Conservation (phyloP, 2,329 filamentous ascomycete species). For the Exophiala mesophila region DNA sequence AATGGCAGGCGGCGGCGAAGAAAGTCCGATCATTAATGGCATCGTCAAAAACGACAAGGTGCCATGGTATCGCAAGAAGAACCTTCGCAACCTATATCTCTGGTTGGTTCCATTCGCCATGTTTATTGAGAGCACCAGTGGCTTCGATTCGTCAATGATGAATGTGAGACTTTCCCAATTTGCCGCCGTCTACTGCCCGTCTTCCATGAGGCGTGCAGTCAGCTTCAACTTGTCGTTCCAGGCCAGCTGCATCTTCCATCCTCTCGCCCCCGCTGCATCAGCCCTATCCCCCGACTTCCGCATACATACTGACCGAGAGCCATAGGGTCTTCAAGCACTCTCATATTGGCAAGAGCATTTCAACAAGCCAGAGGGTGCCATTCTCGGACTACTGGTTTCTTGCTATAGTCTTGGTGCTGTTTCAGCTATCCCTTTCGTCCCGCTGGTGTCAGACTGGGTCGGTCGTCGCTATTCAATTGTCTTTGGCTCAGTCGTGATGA, state of each 20-base stretch:
- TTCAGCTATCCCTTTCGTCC: slow-evolving; percentile 53
- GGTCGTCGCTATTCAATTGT: slow-evolving; percentile 55
- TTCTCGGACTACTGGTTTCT: slow-evolving; percentile 53
- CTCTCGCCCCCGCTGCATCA: not conserved
- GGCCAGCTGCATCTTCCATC: not conserved
- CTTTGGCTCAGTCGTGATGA: slow-evolving; percentile 50
- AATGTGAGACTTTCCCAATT: slow-evolving; percentile 36
- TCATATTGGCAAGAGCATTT: slow-evolving; percentile 44
- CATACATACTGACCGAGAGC: not conserved
- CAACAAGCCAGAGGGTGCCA: slow-evolving; percentile 37
- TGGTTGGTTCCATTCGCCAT: slow-evolving; percentile 56
- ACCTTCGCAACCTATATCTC: slow-evolving; percentile 53
- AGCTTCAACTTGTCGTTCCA: too few relatives aligned
- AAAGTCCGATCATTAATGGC: slow-evolving; percentile 6
- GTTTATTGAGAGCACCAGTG: slow-evolving; percentile 58
- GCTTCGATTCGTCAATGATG: slow-evolving; percentile 53
- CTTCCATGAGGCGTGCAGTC: not conserved
- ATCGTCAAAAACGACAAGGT: slow-evolving; percentile 31
- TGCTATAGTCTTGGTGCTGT: slow-evolving; percentile 58
- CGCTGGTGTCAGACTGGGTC: slow-evolving; percentile 50
- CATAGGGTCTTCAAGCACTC: slow-evolving; percentile 25
- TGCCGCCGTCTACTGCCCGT: slow-evolving; percentile 33
- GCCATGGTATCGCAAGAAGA: slow-evolving; percentile 55
- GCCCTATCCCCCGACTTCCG: not conserved
- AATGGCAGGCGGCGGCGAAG: slow-evolving; percentile 6